These are phyloP conservation scores for Conticribra weissflogii DNA, from an alignment of 108 stramenopile species.

Conservation along the genomic window DNA sequence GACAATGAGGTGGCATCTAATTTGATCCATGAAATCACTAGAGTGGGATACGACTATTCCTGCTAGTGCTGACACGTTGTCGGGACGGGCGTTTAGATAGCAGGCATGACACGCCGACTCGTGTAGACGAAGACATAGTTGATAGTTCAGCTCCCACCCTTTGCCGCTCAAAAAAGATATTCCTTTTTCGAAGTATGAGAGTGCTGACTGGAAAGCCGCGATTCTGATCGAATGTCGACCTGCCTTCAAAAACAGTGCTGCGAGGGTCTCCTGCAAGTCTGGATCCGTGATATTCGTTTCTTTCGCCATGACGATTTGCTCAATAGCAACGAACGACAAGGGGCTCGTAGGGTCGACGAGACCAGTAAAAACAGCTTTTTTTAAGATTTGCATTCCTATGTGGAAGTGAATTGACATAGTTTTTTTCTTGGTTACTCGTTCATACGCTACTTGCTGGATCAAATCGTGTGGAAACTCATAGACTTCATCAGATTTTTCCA, in stretches of 20 bases:
- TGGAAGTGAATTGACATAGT: background rate
- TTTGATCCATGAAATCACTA: background rate
- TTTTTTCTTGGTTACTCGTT: no score
- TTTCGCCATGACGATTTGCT: background rate
- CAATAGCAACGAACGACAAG: background rate
- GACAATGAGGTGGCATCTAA: background rate
- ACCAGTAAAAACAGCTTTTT: background rate
- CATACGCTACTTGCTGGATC: no score
- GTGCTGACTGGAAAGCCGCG: background rate
- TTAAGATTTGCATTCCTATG: background rate
- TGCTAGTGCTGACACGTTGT: background rate
- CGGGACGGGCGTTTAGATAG: background rate
- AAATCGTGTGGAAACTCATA: no score
- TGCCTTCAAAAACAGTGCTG: background rate
- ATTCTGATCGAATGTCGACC: background rate
- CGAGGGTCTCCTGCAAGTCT: background rate
- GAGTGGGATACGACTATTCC: background rate
- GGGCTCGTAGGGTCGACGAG: background rate
- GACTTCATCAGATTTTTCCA: no score
- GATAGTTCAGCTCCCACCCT: background rate
- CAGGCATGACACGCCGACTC: slow-evolving; percentile 6
- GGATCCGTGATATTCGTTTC: background rate
- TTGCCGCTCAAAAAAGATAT: background rate
- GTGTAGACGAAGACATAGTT: background rate
- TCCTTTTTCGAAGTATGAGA: background rate